Evolutionary conservation across 495 filamentous ascomycete genomes (phyloP).

Genomic region (Arthonia radiata): DNA sequence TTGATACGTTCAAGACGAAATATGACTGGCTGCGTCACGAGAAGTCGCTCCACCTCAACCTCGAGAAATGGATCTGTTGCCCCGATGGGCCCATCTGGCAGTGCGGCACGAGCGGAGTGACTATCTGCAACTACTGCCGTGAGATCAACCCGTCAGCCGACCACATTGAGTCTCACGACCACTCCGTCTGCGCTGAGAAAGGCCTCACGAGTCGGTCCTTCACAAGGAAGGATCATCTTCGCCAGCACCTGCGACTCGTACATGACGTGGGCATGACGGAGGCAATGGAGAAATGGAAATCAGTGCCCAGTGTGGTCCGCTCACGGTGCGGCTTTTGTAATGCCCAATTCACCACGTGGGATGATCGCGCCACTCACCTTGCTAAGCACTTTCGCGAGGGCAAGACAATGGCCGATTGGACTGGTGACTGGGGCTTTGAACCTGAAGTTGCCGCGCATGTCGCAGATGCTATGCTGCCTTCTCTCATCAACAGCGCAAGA

Average conservation of each 20-base stretch:
- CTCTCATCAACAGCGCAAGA: conserved; percentile 21
- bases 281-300: conserved; percentile 49
- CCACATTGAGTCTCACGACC: conserved; percentile 49
- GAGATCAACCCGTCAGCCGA: conserved; percentile 26
- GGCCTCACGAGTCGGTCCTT: conserved; percentile 44
- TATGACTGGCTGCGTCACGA: conserved; percentile 74
- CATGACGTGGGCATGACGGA: conserved; percentile 37
- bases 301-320: conserved; percentile 26
- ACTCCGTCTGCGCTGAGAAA: conserved; percentile 39
- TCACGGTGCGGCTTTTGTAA: conserved; percentile 51
- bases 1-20: conserved; percentile 55
- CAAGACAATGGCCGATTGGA: conserved; percentile 42
- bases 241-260: conserved; percentile 58
- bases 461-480: conserved; percentile 42
- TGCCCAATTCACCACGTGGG: conserved; percentile 32
- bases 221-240: conserved; percentile 62
- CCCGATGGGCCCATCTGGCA: conserved; percentile 33
- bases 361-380: conserved; percentile 34
- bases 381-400: conserved; percentile 45
- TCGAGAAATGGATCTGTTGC: conserved; percentile 61
- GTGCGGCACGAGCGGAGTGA: conserved; percentile 16
- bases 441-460: conserved; percentile 28
- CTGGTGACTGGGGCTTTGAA: conserved; percentile 50
- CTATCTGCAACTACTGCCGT: conserved; percentile 46
- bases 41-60: conserved; percentile 49